Percentiles rank a stretch among this genome's conserved stretches.
phyloP scores from a whole-genome alignment of 2,329 filamentous ascomycete species.

The Penicillium decumbens region DNA sequence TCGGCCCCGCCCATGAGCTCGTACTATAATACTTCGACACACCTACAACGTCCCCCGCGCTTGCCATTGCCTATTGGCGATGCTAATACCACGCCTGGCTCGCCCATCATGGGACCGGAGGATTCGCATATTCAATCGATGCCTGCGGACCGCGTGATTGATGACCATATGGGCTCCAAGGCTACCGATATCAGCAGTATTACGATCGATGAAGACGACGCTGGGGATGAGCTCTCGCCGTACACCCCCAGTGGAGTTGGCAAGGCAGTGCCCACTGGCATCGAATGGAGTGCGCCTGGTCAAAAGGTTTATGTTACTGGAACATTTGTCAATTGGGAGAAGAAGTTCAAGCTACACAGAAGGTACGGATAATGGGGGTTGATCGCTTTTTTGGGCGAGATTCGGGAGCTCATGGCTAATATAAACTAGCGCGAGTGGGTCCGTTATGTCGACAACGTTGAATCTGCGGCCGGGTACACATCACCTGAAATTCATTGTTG shows the following conservation, averaged over 20 bases:
- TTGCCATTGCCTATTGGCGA: constrained; percentile 91
- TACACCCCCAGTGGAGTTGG: constrained; percentile 63
- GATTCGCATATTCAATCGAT: constrained; percentile 51
- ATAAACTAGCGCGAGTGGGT: constrained; percentile 40
- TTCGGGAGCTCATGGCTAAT: constrained; percentile 7
- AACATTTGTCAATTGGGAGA: constrained; percentile 96
- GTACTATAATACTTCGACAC: constrained; percentile 41
- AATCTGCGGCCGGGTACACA: constrained; percentile 89
- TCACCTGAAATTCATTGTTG: constrained; percentile 92
- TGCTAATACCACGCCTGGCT: constrained; percentile 82
- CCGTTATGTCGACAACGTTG: constrained; percentile 70
- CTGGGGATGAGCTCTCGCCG: constrained; percentile 67
- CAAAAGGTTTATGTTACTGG: constrained; percentile 95
- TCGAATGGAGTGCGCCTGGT: constrained; percentile 79
- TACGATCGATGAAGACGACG: constrained; percentile 65
- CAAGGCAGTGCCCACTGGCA: constrained; percentile 73
- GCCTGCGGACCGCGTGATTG: constrained; percentile 41
- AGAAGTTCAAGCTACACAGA: constrained; percentile 80
- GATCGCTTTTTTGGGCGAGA: constrained; percentile 11
- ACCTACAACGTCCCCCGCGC: constrained; percentile 64
- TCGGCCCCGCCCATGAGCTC: constrained; percentile 48
- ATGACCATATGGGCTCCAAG: constrained; percentile 53
- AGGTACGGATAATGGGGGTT: constrained; percentile 57
- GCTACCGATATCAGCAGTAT: constrained; percentile 53
- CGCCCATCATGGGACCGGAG: constrained; percentile 73